Evolutionary conservation across 768 basidiomycete genomes (phyloP), one percentile per base, ranked within the genome.

Genomic region (Russula ochroleuca): DNA sequence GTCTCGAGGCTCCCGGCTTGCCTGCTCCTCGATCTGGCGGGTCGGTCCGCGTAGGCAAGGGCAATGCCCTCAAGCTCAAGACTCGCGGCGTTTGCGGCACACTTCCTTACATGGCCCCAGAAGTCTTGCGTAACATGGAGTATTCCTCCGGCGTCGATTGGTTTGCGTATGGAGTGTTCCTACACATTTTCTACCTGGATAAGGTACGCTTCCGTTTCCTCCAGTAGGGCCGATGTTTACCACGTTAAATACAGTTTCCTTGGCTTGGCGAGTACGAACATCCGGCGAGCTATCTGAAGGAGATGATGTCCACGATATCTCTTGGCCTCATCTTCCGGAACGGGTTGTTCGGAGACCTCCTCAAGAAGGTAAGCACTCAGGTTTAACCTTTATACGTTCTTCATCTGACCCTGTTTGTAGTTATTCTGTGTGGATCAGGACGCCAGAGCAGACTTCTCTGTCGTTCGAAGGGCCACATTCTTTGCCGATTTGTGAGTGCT

Each of bases 111-210:
- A 66, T 66, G 65, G 67, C 67, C 6, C 67, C 67, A 31, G 67
- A 68, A 50, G 25, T 68, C 1, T 57, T 67, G 55, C 25, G 49
- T 15, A 37, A 55, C 33, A 45, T 56, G 54, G 47, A 53, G 21
- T 68, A 68, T 21, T 68, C 67, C 13, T 68, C 51, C 31, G 41
- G 52, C 28, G 58, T 61, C 28, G 67, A 68, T 19, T 68, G 65
- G 67, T 68, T 67, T 51, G 54, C 65, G 19, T 63, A 59, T 48
- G 67, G 67, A 2, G 67, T 68, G 14, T 57, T 67, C 48, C 21
- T 68, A 10, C 47, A 68, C 43, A 53, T 57, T 2, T 55, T 68
- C 45, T 50, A 67, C 17, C 23, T 59, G 19, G 57, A 61, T 25
- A 53, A 55, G 57, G 65, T 68, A 19, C 47, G 55, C 48, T 5